Base-by-base conservation (phyloP, 2,329 filamentous ascomycete genomes). In the Colletotrichum lini region DNA sequence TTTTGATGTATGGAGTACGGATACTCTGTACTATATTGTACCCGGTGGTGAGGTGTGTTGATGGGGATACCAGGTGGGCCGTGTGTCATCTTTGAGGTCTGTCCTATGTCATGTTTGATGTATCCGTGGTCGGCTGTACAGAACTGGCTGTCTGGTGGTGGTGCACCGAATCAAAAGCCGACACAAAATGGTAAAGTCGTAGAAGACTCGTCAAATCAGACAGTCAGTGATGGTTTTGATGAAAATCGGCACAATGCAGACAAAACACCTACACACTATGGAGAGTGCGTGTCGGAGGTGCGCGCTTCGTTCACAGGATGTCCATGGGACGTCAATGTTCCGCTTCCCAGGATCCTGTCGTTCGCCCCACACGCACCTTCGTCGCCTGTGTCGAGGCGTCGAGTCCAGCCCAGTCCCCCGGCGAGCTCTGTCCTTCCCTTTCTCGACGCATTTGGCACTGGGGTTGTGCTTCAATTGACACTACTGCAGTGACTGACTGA, bases 1-100 rank as follows among this genome's bases (percentile, higher is more conserved):
- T 44, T 64, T 65, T 45, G 44, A 68, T 61, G 60, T 58, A 26
- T 35, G 45, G 44, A 47, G 9, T 45, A 40, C 26, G 26, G 30
- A 35, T 35, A 35, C 30, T 35, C 30, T 35, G 30, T 35, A 35
- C 30, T 35, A 9, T 38, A 38, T 38, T 10, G 35, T 38, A 10
- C 35, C 35, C 10, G 35, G 30, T 38, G 30, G 7, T 35, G 30
- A 35, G 30, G 30, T 35, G 2, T 35, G 2, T 9, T 35, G 30
- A 35, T 35, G 7, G 30, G 8, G 30, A 35, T 35, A 8, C 53
- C 18, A 44, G 23, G 47, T 52, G 49, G 50, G 26, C 38, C 44
- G 35, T 44, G 38, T 40, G n/a, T 52, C 10, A n/a, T 23, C 26
- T 10, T 44, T 16, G 18, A 65, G 52, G 53, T 65, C n/a, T 23